Conservation (phyloP, 169 alveolate species). For the Cryptosporidium meleagridis region DNA sequence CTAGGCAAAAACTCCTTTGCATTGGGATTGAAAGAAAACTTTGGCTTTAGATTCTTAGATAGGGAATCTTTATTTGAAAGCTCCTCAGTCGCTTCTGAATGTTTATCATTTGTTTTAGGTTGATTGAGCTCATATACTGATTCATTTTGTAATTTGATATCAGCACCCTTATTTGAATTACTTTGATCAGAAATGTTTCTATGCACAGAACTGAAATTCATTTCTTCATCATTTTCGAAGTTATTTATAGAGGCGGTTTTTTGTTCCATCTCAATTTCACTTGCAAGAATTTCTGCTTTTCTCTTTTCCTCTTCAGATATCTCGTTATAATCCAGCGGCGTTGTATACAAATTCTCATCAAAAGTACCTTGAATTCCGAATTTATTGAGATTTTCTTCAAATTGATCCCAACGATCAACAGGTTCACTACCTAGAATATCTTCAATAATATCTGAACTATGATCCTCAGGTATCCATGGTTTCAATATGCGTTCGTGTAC, state of each 20-base stretch:
- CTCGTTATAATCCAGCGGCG: slow-evolving; percentile 44
- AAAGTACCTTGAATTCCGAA: slow-evolving; percentile 75
- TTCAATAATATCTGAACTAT: slow-evolving; percentile 4
- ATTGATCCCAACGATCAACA: slow-evolving; percentile 74
- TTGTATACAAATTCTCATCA: slow-evolving; percentile 77
- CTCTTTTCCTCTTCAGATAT: slow-evolving; percentile 52
- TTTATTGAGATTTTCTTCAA: slow-evolving; percentile 67
- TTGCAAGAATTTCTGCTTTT: slow-evolving; percentile 52
- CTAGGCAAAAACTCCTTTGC: slow-evolving; percentile 72
- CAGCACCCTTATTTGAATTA: neutral
- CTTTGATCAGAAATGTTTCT: neutral
- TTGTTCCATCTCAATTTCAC: slow-evolving; percentile 56
- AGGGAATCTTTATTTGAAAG: neutral
- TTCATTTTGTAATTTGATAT: neutral
- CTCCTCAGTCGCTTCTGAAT: neutral
- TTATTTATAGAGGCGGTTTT: neutral
- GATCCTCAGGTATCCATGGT: slow-evolving; percentile 62
- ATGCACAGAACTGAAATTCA: slow-evolving; percentile 54
- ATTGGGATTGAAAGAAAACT: slow-evolving; percentile 65
- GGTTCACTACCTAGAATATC: slow-evolving; percentile 29
- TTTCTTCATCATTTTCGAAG: slow-evolving; percentile 44
- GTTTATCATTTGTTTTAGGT: neutral
- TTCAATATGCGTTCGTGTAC: slow-evolving; percentile 18
- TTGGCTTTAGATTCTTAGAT: neutral
- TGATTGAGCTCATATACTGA: neutral